Evolutionary conservation across 2,329 filamentous ascomycete genomes (phyloP), one percentile per base, ranked within the genome.

Genomic region (Daldinia eschscholtzii): DNA sequence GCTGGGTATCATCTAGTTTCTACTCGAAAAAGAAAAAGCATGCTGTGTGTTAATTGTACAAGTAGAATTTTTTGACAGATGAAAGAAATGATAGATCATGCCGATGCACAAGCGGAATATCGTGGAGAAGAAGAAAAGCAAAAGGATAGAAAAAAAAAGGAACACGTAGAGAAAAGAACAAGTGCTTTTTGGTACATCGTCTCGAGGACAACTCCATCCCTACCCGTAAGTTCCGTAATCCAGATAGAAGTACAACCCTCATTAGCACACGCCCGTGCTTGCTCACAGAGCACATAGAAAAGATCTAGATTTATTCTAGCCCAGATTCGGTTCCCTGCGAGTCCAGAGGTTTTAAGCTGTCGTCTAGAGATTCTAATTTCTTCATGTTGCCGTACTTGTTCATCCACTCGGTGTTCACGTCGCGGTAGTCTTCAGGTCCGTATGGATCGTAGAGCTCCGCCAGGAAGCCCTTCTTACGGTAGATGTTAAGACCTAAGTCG

Each of bases 401-500:
- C 62, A 74, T 58, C 84, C 86, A 90, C 76, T 90, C 88, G 1
- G 81, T 81, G 7, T 87, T 80, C 23, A 91, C 71, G 0, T 82
- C 81, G 52, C 76, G 77, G 73, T 91, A 91, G 72, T 91, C 88
- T 59, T 84, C 82, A 1, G 87, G 85, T 0, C 86, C 84, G 76
- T 91, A 91, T 1, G 88, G 83, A 56, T 83, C 78, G 64, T 84
- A 86, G 33, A 86, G 81, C 74, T 90, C 88, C 0, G 80, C 80
- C 58, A 84, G 74, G 74, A 79, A 82, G 0, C 86, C 83, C 63
- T 83, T 79, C 80, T 91, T 91, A 37, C 88, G 81, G 70, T 86
- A 82, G 13, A 81, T 81, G 18, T 84, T 80, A 61, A 94, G 78
- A 0, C 88, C 91, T 63, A 94, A 74, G 77, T 95, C 92, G 4